Base-by-base conservation (phyloP, 805 yeast species). In the Dipodascopsis uninucleata region DNA sequence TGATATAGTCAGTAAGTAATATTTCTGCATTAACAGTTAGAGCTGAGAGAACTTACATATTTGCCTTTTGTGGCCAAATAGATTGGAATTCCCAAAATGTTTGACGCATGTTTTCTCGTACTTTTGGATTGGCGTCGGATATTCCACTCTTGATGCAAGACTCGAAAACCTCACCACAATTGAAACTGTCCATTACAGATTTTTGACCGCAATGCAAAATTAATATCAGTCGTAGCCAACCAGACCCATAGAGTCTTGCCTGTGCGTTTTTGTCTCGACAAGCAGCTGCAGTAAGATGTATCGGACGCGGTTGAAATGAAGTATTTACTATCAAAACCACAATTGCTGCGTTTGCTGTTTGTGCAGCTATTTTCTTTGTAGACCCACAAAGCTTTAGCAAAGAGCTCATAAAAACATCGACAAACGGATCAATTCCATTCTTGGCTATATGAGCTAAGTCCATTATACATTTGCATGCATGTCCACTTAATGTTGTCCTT, bases 401-500 rank as follows among this genome's bases (percentile, higher is more conserved):
- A 1, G 74, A 59, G 1, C 74, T 72, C 6, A 76, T 51, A 21
- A 76, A 67, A 1, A 67, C 56, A 36, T 83, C 90, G 8, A 74
- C 63, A 2, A 78, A 59, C 5, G 60, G 46, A 17, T 69, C 63
- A 25, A 63, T 46, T 5, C 46, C 35, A 9, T 52, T 25, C 4
- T 61, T 55, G 5, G 59, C 36, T 2, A 64, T 40, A 23, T 59
- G 57, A 2, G 60, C 62, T 5, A 60, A 44, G 51, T 89, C 97
- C 59, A 84, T 85, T 8, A 85, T 70, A 17, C 88, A 62, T 45
- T 81, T 85, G 59, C 94, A 84, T 0, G 88, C 85, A 58, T 84
- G 76, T 2, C 77, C 67, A 1, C 89, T 79, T 17, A 93, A 69
- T 0, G 96, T 84, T 0, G 98, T 93, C 58, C 98, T 71, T 45